Evolutionary conservation across 208 protist genomes (phyloP).

Genomic region (Leishmania amazonensis): DNA sequence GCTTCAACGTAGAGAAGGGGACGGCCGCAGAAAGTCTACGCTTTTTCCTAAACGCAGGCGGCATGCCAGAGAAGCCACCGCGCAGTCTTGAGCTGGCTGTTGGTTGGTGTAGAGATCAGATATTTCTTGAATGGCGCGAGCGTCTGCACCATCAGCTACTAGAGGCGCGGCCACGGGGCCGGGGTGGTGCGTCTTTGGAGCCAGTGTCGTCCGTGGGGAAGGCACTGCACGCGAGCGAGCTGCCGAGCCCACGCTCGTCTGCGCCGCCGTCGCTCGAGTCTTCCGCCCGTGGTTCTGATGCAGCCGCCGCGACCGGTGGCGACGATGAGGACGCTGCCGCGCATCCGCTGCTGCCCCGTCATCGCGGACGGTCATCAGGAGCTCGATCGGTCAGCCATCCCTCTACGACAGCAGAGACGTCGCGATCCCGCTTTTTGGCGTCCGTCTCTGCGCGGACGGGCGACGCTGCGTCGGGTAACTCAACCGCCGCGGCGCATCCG

Average conservation of each 20-base stretch:
- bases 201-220: not conserved
- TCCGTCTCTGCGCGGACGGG: not conserved
- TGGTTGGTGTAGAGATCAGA: conserved; percentile 53
- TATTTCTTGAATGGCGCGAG: conserved; percentile 43
- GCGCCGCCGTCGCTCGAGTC: conserved; percentile 22
- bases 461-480: not conserved
- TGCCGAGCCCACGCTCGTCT: conserved; percentile 6
- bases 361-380: conserved; percentile 7
- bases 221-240: not conserved
- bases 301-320: not conserved
- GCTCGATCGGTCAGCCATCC: not conserved
- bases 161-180: conserved; percentile 9
- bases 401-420: not conserved
- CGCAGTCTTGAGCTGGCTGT: conserved; percentile 34
- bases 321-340: conserved; percentile 12
- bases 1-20: conserved; percentile 35
- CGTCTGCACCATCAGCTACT: conserved; percentile 23
- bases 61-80: not conserved
- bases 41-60: not conserved
- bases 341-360: conserved; percentile 30
- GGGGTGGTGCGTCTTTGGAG: not conserved
- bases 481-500: not conserved
- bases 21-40: conserved; percentile 17
- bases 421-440: not conserved
- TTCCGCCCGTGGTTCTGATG: conserved; percentile 24